These are phyloP conservation scores for Candida smagusa DNA, from an alignment of 1,139 yeast species.

Conservation along the genomic window DNA sequence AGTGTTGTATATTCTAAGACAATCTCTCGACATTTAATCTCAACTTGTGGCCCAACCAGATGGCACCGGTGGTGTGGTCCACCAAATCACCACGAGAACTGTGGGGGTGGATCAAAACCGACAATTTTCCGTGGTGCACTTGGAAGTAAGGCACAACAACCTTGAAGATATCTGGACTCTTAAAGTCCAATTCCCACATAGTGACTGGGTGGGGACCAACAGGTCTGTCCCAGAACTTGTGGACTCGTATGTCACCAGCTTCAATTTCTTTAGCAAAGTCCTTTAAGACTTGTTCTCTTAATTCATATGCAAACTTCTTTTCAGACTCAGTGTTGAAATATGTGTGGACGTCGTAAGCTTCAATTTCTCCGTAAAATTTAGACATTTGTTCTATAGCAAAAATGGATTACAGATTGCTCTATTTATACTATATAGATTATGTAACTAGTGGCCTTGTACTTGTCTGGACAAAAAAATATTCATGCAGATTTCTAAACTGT, in stretches of 20 bases:
- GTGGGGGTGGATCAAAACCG: constrained; percentile 55
- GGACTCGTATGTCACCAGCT: constrained; percentile 40
- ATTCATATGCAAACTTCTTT: constrained; percentile 30
- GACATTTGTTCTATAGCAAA: constrained; percentile 7
- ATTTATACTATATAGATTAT: not conserved
- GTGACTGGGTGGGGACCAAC: constrained; percentile 57
- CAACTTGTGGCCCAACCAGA: constrained; percentile 50
- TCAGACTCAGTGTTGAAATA: constrained; percentile 43
- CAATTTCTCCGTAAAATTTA: constrained; percentile 28
- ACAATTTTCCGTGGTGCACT: constrained; percentile 47
- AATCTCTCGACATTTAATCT: constrained; percentile 11
- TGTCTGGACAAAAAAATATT: not conserved
- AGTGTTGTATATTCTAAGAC: too few species aligned
- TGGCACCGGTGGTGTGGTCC: constrained; percentile 52
- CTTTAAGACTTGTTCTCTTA: constrained; percentile 37
- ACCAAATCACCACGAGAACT: constrained; percentile 35
- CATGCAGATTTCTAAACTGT: not conserved
- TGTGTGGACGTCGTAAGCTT: constrained; percentile 53
- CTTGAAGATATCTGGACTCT: constrained; percentile 26
- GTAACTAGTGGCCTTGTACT: not conserved
- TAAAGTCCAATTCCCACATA: constrained; percentile 44
- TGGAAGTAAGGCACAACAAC: constrained; percentile 36
- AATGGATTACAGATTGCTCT: not conserved
- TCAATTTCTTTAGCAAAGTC: constrained; percentile 48
- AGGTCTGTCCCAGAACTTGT: constrained; percentile 47